Evolutionary conservation across 78 protist species (phyloP).

Genomic region (Planoprotostelium fungivorum): DNA sequence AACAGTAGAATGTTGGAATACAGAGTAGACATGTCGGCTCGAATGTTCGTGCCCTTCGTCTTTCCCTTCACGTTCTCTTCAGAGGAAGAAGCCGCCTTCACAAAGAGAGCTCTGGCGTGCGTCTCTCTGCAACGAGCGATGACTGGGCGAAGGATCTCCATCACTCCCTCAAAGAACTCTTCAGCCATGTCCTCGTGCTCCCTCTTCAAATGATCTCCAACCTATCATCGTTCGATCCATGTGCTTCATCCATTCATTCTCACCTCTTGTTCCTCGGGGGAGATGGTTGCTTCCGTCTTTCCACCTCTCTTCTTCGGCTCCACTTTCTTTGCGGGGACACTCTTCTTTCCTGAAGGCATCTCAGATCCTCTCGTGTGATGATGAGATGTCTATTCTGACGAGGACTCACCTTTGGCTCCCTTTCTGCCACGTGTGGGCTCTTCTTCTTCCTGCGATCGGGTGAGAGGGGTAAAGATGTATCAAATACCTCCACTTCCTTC

Average conservation of each 20-base stretch:
- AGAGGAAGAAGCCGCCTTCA: not conserved
- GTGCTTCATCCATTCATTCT: not conserved
- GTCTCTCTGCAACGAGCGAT: slow-evolving; percentile 32
- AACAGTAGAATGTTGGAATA: slow-evolving; percentile 19
- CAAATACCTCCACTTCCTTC: too few relatives aligned
- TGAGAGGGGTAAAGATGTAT: too few relatives aligned
- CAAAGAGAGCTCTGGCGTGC: slow-evolving; percentile 12
- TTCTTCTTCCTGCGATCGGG: not conserved
- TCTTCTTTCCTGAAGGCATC: not conserved
- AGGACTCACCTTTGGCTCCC: not conserved
- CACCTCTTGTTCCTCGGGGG: not conserved
- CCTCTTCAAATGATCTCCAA: slow-evolving; percentile 3
- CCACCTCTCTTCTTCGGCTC: not conserved
- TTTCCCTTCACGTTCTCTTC: not conserved
- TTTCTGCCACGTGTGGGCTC: not conserved
- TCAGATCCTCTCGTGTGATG: too few relatives aligned
- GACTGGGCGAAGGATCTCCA: slow-evolving; percentile 40
- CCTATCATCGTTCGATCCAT: not conserved
- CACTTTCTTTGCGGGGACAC: not conserved
- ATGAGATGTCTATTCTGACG: too few relatives aligned
- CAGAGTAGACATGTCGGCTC: slow-evolving; percentile 6
- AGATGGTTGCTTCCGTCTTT: not conserved
- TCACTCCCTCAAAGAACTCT: slow-evolving; percentile 27
- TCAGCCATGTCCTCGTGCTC: slow-evolving; percentile 44
- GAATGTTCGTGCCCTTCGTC: slow-evolving; percentile 10